Evolutionary conservation across 1,139 yeast genomes (phyloP).

Genomic region (Candida sojae): DNA sequence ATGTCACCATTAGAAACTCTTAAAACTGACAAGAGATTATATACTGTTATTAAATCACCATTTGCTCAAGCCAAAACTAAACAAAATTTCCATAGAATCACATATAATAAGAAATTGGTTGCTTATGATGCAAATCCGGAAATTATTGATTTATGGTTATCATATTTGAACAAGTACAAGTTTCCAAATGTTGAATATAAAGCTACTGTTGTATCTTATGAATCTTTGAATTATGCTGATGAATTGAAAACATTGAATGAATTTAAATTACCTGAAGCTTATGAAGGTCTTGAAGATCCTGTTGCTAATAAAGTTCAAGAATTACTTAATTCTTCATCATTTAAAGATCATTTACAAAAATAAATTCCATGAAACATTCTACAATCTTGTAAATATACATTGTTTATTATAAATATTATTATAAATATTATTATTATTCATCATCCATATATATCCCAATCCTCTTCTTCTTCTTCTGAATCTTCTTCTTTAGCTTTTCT

Average conservation of each 20-base stretch:
- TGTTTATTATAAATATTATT: neutral
- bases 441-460: conserved; percentile 77
- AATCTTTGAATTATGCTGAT: conserved; percentile 46
- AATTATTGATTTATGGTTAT: conserved; percentile 78
- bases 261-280: conserved; percentile 37
- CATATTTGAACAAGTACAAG: conserved; percentile 77
- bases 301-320: conserved; percentile 75
- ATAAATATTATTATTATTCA: too few relatives aligned
- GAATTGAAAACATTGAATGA: conserved; percentile 32
- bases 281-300: conserved; percentile 50
- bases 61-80: conserved; percentile 94
- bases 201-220: conserved; percentile 67
- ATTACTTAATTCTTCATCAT: conserved; percentile 56
- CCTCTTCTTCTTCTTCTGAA: conserved; percentile 67
- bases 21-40: conserved; percentile 70
- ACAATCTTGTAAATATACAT: conserved; percentile 7
- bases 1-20: conserved; percentile 57
- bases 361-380: neutral
- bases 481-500: conserved; percentile 53
- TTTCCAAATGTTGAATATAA: conserved; percentile 82
- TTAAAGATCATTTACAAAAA: conserved; percentile 44
- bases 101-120: conserved; percentile 70
- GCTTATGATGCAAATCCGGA: conserved; percentile 89
- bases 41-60: conserved; percentile 93
- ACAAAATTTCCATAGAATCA: conserved; percentile 89